A percentile compares a stretch with the other conserved stretches of the same genome.
phyloP scores from a whole-genome alignment of 805 yeast species.

The Kodamaea fukazawae region DNA sequence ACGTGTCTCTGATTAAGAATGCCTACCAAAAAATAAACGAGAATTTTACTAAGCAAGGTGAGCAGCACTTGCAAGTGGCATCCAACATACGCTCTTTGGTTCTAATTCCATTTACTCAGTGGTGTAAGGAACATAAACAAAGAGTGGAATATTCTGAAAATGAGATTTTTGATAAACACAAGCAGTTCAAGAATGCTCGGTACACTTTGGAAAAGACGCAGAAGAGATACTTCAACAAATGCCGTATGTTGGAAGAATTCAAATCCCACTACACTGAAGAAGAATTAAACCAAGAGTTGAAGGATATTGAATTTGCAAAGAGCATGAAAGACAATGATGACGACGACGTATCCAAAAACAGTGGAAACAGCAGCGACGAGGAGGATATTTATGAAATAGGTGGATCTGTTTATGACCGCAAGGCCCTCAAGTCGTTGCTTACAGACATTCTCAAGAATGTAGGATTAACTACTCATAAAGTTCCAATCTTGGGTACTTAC shows the following conservation, averaged over 20 bases:
- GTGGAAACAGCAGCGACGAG: constrained; percentile 14
- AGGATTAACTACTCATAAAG: constrained; percentile 53
- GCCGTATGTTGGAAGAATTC: constrained; percentile 69
- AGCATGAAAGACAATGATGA: background rate
- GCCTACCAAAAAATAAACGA: constrained; percentile 57
- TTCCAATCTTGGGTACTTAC: constrained; percentile 69
- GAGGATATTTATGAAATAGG: constrained; percentile 32
- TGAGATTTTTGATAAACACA: constrained; percentile 48
- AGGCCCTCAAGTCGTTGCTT: constrained; percentile 33
- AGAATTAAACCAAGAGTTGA: constrained; percentile 32
- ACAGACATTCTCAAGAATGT: constrained; percentile 41
- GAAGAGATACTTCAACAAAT: constrained; percentile 72
- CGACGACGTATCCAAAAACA: constrained; percentile 3
- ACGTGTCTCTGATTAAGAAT: constrained; percentile 63
- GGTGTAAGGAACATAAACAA: constrained; percentile 72
- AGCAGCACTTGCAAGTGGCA: constrained; percentile 58
- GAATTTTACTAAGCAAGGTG: constrained; percentile 58
- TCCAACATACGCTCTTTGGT: constrained; percentile 58
- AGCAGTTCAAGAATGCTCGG: constrained; percentile 48
- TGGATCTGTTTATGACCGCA: constrained; percentile 26
- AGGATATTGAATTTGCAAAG: constrained; percentile 18
- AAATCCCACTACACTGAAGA: constrained; percentile 47
- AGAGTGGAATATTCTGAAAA: constrained; percentile 62
- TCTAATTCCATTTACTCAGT: constrained; percentile 64
- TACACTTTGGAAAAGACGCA: constrained; percentile 54